Evolutionary conservation across 1,139 yeast genomes (phyloP).

Genomic region (Nakaseomyces sp.): DNA sequence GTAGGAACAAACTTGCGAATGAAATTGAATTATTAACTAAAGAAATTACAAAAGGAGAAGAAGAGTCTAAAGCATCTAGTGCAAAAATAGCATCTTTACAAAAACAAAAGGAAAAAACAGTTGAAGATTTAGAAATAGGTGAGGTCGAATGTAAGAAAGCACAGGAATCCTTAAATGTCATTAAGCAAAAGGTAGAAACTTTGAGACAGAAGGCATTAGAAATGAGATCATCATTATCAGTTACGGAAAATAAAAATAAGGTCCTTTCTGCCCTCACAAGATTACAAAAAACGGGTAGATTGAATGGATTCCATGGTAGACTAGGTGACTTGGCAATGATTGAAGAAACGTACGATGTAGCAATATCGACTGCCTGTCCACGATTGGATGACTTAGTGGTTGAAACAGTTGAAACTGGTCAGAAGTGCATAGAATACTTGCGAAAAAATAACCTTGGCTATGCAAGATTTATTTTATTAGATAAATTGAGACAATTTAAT

Average conservation of each 20-base stretch:
- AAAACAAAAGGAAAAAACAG: conserved; percentile 41
- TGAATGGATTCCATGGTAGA: conserved; percentile 80
- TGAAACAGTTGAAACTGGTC: conserved; percentile 89
- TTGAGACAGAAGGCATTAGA: conserved; percentile 59
- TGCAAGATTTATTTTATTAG: conserved; percentile 76
- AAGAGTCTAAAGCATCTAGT: conserved; percentile 40
- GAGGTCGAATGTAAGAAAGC: conserved; percentile 49
- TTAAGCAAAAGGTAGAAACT: conserved; percentile 46
- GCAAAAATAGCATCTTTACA: conserved; percentile 36
- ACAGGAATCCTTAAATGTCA: conserved; percentile 39
- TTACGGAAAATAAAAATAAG: conserved; percentile 57
- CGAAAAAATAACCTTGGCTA: conserved; percentile 81
- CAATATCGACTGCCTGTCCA: conserved; percentile 92
- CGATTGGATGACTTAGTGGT: conserved; percentile 89
- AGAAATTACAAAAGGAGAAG: conserved; percentile 43
- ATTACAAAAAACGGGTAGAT: conserved; percentile 71
- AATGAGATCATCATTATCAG: conserved; percentile 50
- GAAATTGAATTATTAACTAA: conserved; percentile 43
- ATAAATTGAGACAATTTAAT: conserved; percentile 60
- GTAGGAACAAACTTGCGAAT: conserved; percentile 29
- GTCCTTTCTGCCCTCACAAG: conserved; percentile 64
- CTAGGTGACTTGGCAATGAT: conserved; percentile 86
- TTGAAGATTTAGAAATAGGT: conserved; percentile 38
- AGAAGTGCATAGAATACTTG: conserved; percentile 78
- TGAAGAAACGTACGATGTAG: conserved; percentile 81